A percentile compares a stretch with the other conserved stretches of the same genome.
Conservation (phyloP, 768 basidiomycete species). For the Amanita exitialis region DNA sequence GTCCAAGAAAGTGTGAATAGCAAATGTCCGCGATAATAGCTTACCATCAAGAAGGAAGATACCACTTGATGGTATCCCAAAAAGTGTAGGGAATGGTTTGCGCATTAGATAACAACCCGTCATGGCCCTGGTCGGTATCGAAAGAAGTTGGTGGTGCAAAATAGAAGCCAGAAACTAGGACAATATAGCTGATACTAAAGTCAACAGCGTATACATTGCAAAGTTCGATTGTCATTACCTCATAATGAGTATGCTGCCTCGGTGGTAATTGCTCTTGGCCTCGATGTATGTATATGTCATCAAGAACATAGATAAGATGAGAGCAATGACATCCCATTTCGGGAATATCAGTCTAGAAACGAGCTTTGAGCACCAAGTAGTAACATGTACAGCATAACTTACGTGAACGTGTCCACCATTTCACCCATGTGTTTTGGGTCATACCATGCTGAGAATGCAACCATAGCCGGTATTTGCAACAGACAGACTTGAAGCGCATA, state of each 20-base stretch:
- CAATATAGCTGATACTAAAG: conserved; percentile 60
- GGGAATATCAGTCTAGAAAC: conserved; percentile 83
- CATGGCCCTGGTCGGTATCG: conserved; percentile 27
- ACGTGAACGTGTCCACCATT: conserved; percentile 90
- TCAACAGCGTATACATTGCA: not conserved
- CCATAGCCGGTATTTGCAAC: conserved; percentile 97
- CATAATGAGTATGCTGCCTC: conserved; percentile 90
- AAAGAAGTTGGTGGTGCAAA: conserved; percentile 57
- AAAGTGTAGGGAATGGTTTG: conserved; percentile 28
- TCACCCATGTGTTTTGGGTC: conserved; percentile 80
- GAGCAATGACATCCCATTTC: conserved; percentile 92
- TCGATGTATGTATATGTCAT: conserved; percentile 99
- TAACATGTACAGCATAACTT: conserved; percentile 22
- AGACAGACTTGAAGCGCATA: conserved; percentile 98
- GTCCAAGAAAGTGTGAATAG: not conserved
- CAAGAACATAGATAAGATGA: conserved; percentile 93
- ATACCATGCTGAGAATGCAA: conserved; percentile 96
- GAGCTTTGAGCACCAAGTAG: conserved; percentile 4
- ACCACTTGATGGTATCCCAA: conserved; percentile 30
- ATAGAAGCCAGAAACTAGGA: conserved; percentile 87
- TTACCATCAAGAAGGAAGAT: conserved; percentile 19
- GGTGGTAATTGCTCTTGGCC: conserved; percentile 96
- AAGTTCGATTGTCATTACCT: conserved; percentile 41
- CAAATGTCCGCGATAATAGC: not conserved
- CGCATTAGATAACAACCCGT: conserved; percentile 12